Base-by-base conservation (phyloP, 164 flowering plant genomes). In the Umbilicus rupestris region DNA sequence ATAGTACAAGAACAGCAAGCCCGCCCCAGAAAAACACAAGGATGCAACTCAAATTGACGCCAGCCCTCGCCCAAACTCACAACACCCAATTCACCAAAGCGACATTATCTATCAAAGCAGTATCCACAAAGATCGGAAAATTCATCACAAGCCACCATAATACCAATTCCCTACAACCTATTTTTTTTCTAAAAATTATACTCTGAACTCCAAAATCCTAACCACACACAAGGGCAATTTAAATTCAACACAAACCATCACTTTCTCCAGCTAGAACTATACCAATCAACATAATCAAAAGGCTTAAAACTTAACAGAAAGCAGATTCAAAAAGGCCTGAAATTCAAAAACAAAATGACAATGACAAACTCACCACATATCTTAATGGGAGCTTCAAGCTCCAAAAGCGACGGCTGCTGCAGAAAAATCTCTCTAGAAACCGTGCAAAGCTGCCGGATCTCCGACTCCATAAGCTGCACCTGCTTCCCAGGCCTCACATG, bases 341-440 rank as follows among this genome's bases (percentile, higher is more conserved):
- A 44, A 4, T 7, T 41, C 10, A 55, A 28, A 58, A 31, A 17
- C 9, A 64, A 68, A 68, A 76, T 55, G 28, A 2, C 33, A 55
- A 9, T 41, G 12, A 37, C 11, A 64, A 63, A 19, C 42, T 63
- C 76, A 82, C 88, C 85, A 68, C 85, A 82, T 60, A 84, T 82
- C 72, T 80, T 84, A 64, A 84, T 82, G 71, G 88, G 85, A 6
- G 88, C 83, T 73, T 84, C 83, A 33, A 84, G 84, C 64, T 84
- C 84, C 68, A 84, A 67, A 24, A 84, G 67, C 71, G 73, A 75
- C 24, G 88, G 82, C 72, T 84, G 85, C 24, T 71, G 71, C 70
- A 79, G 66, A 70, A 84, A 84, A 57, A 84, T 78, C 28, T 79
- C 82, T 49, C 71, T 80, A 37, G 88, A 79, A 22, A 58, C 77